Percentiles rank a stretch among this genome's conserved stretches.
phyloP scores from a whole-genome alignment of 2,329 filamentous ascomycete species.

The Westerdykella aurantiaca region DNA sequence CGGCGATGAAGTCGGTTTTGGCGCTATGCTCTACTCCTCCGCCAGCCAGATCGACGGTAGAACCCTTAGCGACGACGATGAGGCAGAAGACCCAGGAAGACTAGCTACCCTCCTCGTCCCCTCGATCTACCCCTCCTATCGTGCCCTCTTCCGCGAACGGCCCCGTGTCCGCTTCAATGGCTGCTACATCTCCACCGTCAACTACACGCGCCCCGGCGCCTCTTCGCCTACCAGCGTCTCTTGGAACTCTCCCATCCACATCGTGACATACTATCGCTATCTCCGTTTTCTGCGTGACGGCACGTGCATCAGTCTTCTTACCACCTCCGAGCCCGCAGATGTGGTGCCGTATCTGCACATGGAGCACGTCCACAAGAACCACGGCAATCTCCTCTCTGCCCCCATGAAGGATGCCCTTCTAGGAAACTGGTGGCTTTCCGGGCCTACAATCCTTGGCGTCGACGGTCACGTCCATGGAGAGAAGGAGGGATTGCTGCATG shows the following conservation, averaged over 20 bases:
- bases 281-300: slow-evolving; percentile 92
- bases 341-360: slow-evolving; percentile 79
- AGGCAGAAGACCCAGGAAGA: slow-evolving; percentile 11
- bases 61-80: slow-evolving; percentile 34
- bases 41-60: slow-evolving; percentile 54
- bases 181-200: slow-evolving; percentile 93
- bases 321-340: slow-evolving; percentile 74
- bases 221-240: slow-evolving; percentile 63
- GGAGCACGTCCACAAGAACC: slow-evolving; percentile 54
- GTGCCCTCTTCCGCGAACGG: slow-evolving; percentile 69
- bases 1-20: slow-evolving; percentile 69
- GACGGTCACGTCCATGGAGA: slow-evolving; percentile 15
- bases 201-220: slow-evolving; percentile 82
- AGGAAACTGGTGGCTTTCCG: slow-evolving; percentile 62
- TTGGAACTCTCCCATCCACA: slow-evolving; percentile 78
- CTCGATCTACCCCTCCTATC: slow-evolving; percentile 40
- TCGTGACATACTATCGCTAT: slow-evolving; percentile 97
- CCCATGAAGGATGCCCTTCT: slow-evolving; percentile 64
- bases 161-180: slow-evolving; percentile 91
- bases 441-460: slow-evolving; percentile 33
- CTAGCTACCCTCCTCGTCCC: slow-evolving; percentile 33
- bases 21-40: slow-evolving; percentile 76
- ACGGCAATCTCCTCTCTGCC: slow-evolving; percentile 40
- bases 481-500: slow-evolving; percentile 48
- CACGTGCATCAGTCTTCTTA: slow-evolving; percentile 71